Percentiles rank a stretch among this genome's conserved stretches.
phyloP scores from a whole-genome alignment of 2,329 filamentous ascomycete species.

The Neonectria sp. region DNA sequence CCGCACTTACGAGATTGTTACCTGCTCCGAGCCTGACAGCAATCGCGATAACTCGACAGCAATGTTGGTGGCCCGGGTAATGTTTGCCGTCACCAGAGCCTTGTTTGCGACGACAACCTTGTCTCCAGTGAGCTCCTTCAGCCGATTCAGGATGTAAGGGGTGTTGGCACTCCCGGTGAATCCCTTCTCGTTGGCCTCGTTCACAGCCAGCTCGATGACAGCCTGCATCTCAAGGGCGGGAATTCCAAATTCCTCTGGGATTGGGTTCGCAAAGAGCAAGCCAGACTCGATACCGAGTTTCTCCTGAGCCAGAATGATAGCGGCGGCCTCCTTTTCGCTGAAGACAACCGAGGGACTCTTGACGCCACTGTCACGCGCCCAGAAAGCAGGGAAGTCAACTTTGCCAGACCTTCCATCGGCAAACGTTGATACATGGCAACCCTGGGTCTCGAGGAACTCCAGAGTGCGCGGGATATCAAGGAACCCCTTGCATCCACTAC shows the following conservation, averaged over 20 bases:
- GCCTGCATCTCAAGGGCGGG: conserved; percentile 78
- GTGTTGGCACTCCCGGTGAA: conserved; percentile 84
- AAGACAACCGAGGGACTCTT: conserved; percentile 83
- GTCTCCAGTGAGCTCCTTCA: conserved; percentile 83
- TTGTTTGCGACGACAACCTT: conserved; percentile 82
- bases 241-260: conserved; percentile 79
- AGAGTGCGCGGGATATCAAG: conserved; percentile 92
- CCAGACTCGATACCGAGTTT: conserved; percentile 82
- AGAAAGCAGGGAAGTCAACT: conserved; percentile 94
- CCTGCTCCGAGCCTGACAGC: conserved; percentile 50
- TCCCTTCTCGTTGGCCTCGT: conserved; percentile 75
- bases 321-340: conserved; percentile 86
- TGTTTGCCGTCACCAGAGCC: conserved; percentile 70
- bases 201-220: conserved; percentile 78
- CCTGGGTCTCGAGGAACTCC: conserved; percentile 81
- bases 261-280: conserved; percentile 90
- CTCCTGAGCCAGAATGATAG: conserved; percentile 88
- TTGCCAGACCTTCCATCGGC: conserved; percentile 81
- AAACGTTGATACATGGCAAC: conserved; percentile 90
- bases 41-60: conserved; percentile 67
- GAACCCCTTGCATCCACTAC: conserved; percentile 95
- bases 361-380: conserved; percentile 87
- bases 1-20: conserved; percentile 56
- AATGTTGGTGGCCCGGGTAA: conserved; percentile 68
- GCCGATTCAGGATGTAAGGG: conserved; percentile 84